Conservation (phyloP, 1,284 basidiomycete species). For the Rhodotorula sp. region DNA sequence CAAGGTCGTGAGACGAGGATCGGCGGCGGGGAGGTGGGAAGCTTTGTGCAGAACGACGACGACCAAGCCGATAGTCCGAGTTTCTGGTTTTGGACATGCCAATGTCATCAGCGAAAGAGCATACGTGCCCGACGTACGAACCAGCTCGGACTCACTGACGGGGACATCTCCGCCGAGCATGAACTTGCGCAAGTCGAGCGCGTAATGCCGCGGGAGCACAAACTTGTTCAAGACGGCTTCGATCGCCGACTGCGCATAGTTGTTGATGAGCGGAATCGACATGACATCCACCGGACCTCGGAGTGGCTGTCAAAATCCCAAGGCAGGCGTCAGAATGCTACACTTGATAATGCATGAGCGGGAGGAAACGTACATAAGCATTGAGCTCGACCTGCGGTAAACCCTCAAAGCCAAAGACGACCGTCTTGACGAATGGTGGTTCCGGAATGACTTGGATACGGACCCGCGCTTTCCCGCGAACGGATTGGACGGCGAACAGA, state of each 20-base stretch:
- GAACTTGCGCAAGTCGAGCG: constrained; percentile 13
- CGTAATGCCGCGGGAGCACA: constrained; percentile 13
- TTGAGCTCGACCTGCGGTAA: constrained; percentile 9
- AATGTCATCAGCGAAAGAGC: not conserved
- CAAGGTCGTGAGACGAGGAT: not conserved
- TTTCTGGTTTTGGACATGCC: not conserved
- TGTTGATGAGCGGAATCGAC: constrained; percentile 8
- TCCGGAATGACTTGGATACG: constrained; percentile 12
- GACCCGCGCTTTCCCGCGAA: constrained; percentile 4
- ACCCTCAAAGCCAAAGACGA: constrained; percentile 1
- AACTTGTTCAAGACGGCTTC: not conserved
- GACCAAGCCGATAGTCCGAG: constrained; percentile 23
- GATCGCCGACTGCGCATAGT: not conserved
- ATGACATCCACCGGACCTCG: constrained; percentile 4
- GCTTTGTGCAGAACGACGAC: constrained; percentile 23
- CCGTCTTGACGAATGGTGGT: constrained; percentile 16
- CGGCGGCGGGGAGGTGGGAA: constrained; percentile 3
- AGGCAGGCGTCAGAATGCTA: not conserved
- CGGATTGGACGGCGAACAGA: constrained; percentile 8
- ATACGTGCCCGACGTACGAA: not conserved
- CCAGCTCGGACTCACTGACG: constrained; percentile 3
- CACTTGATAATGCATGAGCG: too few species aligned
- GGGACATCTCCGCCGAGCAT: constrained; percentile 17
- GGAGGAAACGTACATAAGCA: not conserved
- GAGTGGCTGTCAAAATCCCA: not conserved